Evolutionary conservation across 1,139 yeast species (phyloP), one percentile per base, ranked within the genome.

Genomic region (Magnusiomyces paraingens): DNA sequence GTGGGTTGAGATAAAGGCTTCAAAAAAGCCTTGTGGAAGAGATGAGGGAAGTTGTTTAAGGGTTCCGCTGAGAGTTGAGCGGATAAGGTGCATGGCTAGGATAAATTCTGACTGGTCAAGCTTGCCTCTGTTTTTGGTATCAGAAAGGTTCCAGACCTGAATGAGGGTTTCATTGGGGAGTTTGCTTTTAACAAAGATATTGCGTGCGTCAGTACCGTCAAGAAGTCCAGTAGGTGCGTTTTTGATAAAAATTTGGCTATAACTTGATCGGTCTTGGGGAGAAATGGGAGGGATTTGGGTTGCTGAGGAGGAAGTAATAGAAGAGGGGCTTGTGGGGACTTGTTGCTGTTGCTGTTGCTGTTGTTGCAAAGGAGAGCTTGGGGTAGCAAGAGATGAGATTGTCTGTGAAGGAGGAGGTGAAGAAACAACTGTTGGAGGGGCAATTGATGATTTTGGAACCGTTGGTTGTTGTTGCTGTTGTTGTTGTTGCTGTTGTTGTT

Each of bases 1-100:
- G 12, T 22, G n/a, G 10, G 44, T 48, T 11, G 47, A 21, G 18
- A 29, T 43, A 26, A 52, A 21, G 4, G 65, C 60, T 12, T 64
- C 69, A 38, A 57, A 56, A 47, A 62, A 53, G 1, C 61, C 82
- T 2, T 67, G 65, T 0, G 97, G 91, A 56, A 93, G 71, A 36
- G 76, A 71, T 1, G 82, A 74, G 3, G 99, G 98, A 56, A 89
- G 73, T 56, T 80, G 80, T 55, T 77, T 78, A 60, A 87, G 73
- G 5, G 80, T 64, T n/a, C 90, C 86, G 64, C 82, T 80, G 65
- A 89, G 74, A 47, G 84, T 73, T 53, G 90, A 84, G 68, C 91
- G 97, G 58, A 94, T 88, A 66, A 94, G 77, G 70, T 88, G 95
- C 99, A 94, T 93, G 8, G 99, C 98, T 62, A 93, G 80, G 41